phyloP scores from a whole-genome alignment of 192 early-diverging fungal genomes.

The Coemansia sp. region DNA sequence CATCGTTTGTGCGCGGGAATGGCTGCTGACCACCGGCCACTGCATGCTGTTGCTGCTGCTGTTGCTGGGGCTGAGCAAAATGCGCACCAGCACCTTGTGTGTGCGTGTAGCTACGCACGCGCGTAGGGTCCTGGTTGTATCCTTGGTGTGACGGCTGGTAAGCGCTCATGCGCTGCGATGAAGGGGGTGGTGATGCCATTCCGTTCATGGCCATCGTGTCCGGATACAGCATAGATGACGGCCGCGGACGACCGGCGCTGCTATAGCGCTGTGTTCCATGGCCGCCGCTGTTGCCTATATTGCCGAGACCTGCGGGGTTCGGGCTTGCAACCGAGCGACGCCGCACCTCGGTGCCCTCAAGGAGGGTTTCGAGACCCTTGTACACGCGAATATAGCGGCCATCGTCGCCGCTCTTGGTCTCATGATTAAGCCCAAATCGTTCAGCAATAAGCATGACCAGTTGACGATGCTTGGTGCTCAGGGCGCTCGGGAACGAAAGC shows the following conservation, averaged over 20 bases:
- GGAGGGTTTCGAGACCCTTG: constrained; percentile 49
- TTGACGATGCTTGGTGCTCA: constrained; percentile 60
- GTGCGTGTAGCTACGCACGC: constrained; percentile 46
- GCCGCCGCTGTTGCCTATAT: constrained; percentile 8
- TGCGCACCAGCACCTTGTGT: constrained; percentile 36
- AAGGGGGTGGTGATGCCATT: constrained; percentile 30
- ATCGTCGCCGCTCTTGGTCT: constrained; percentile 44
- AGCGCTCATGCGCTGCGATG: constrained; percentile 24
- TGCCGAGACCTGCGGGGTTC: constrained; percentile 8
- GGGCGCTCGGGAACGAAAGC: constrained; percentile 62
- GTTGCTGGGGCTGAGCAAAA: constrained; percentile 27
- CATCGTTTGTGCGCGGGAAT: constrained; percentile 33
- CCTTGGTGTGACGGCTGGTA: constrained; percentile 25
- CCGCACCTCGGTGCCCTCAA: constrained; percentile 46
- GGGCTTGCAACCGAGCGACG: constrained; percentile 45
- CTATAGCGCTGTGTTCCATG: constrained; percentile 27
- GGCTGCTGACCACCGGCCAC: constrained; percentile 7
- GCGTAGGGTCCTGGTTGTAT: constrained; percentile 34
- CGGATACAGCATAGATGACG: constrained; percentile 49
- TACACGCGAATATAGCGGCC: constrained; percentile 49
- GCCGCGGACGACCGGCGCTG: constrained; percentile 34
- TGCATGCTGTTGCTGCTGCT: constrained; percentile 22
- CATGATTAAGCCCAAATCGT: constrained; percentile 59
- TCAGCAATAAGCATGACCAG: constrained; percentile 69
- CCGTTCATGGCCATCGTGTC: constrained; percentile 45